These are phyloP conservation scores for Loxodes magnus DNA, from an alignment of 73 alveolate species.

Conservation along the genomic window DNA sequence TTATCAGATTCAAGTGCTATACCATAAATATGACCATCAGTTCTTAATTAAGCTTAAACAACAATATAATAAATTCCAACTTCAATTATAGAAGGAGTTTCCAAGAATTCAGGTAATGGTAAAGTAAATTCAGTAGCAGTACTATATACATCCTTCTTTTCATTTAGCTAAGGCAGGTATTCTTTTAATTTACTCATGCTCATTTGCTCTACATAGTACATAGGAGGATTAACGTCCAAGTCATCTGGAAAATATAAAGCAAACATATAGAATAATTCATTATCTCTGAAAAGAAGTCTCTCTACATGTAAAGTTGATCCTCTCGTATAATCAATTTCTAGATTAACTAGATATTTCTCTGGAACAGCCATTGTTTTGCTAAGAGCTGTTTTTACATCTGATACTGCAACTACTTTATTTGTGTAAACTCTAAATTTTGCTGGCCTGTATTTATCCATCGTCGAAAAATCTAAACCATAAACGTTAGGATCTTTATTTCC, in stretches of 20 bases:
- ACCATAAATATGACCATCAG: constrained; percentile 3
- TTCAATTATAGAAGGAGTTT: not conserved
- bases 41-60: not conserved
- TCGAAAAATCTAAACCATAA: not conserved
- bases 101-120: not conserved
- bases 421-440: constrained; percentile 12
- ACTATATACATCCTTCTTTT: not conserved
- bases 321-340: constrained; percentile 5
- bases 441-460: not conserved
- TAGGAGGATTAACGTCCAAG: not conserved
- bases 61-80: not conserved
- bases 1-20: not conserved
- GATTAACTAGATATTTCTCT: not conserved
- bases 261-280: not conserved
- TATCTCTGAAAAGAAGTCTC: not conserved
- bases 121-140: constrained; percentile 1
- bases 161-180: not conserved
- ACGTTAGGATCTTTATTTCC: too few relatives aligned
- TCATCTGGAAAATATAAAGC: not conserved
- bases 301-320: constrained; percentile 4
- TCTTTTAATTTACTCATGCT: not conserved
- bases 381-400: not conserved
- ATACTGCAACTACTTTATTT: not conserved
- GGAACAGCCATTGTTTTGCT: constrained; percentile 11
- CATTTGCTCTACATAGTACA: not conserved